These are phyloP conservation scores for Epipyxis sp. DNA, from an alignment of 108 stramenopile genomes.

Conservation along the genomic window DNA sequence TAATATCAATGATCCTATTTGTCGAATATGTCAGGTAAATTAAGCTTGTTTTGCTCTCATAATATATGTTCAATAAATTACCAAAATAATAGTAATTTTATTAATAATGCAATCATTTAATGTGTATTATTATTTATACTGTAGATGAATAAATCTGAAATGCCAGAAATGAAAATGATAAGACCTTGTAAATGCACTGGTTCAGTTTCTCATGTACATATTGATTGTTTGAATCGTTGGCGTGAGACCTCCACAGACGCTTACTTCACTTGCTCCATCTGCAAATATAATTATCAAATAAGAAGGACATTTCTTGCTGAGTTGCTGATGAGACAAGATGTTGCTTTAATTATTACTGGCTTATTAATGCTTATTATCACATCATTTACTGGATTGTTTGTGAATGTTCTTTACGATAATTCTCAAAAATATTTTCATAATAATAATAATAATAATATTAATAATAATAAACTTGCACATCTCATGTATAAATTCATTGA, in stretches of 20 bases:
- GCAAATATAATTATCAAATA: conserved; percentile 15
- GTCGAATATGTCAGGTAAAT: conserved; percentile 3
- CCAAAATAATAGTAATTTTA: not conserved
- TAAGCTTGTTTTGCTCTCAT: too few species aligned
- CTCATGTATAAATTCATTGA: too few species aligned
- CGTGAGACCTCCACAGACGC: conserved; percentile 21
- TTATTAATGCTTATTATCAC: too few species aligned
- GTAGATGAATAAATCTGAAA: conserved; percentile 16
- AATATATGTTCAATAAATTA: too few species aligned
- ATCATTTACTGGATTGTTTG: too few species aligned
- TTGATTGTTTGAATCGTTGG: conserved; percentile 30
- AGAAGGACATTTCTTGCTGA: too few species aligned
- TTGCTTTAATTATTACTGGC: too few species aligned
- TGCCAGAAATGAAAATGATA: not conserved
- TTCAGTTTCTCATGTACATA: not conserved
- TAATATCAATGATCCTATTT: not conserved
- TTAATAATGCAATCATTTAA: not conserved
- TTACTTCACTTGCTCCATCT: conserved; percentile 1
- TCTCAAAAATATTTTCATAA: too few species aligned
- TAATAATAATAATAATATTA: too few species aligned
- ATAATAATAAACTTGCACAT: too few species aligned
- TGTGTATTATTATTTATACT: not conserved
- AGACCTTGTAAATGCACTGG: conserved; percentile 15
- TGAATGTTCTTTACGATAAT: too few species aligned
- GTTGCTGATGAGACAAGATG: too few species aligned